These are phyloP conservation scores for Cladosporium oxysporum DNA, from an alignment of 2,329 filamentous ascomycete species.

Conservation along the genomic window DNA sequence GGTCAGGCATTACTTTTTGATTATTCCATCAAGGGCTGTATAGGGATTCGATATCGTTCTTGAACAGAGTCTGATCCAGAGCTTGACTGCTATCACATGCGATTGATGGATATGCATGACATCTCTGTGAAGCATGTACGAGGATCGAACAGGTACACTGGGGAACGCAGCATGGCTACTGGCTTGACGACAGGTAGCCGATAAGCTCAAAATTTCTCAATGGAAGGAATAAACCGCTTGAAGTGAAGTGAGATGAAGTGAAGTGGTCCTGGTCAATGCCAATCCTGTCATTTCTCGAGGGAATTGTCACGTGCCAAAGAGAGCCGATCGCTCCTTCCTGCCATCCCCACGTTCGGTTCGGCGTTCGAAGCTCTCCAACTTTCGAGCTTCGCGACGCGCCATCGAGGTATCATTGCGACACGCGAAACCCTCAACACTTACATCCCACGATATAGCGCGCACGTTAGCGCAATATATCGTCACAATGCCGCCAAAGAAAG, in stretches of 20 bases:
- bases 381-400: constrained; percentile 5
- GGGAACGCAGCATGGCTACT: background rate
- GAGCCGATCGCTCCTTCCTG: constrained; percentile 6
- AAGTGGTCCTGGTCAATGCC: background rate
- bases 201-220: too few species aligned
- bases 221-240: too few species aligned
- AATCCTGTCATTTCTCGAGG: background rate
- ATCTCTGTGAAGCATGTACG: background rate
- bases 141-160: background rate
- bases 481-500: constrained; percentile 30
- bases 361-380: background rate
- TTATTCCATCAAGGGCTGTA: background rate
- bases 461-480: background rate
- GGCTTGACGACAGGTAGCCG: background rate
- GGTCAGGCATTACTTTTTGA: background rate
- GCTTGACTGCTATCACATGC: background rate
- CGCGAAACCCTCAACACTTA: background rate
- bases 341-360: background rate
- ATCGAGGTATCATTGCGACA: background rate
- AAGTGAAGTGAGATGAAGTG: background rate
- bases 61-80: background rate
- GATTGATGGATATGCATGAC: background rate
- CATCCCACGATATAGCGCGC: background rate
- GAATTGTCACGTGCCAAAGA: constrained; percentile 1
- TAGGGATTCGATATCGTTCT: background rate